These are phyloP conservation scores for Boletus hoseneyae DNA, from an alignment of 1,284 basidiomycete genomes.

Conservation along the genomic window DNA sequence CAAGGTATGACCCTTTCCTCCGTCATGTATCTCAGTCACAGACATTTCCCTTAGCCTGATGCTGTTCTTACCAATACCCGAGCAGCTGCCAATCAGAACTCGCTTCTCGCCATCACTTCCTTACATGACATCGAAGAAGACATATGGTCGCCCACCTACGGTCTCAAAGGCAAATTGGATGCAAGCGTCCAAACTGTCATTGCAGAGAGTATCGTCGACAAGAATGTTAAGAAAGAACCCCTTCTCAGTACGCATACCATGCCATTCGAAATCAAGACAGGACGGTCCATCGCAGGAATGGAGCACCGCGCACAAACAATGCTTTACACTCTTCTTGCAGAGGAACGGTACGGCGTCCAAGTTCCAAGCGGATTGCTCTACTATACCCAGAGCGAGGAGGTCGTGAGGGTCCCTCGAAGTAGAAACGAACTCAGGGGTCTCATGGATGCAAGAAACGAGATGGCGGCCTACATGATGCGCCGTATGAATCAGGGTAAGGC, in stretches of 20 bases:
- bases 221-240: constrained; percentile 15
- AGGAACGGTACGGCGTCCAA: constrained; percentile 79
- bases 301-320: constrained; percentile 98
- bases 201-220: constrained; percentile 37
- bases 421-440: constrained; percentile 85
- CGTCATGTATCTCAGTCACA: neutral
- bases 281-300: constrained; percentile 71
- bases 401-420: constrained; percentile 76
- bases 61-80: constrained; percentile 68
- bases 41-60: constrained; percentile 42
- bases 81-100: constrained; percentile 42
- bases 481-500: constrained; percentile 26
- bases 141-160: constrained; percentile 94
- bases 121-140: constrained; percentile 93
- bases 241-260: constrained; percentile 43
- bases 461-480: constrained; percentile 74
- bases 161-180: constrained; percentile 95
- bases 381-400: constrained; percentile 89
- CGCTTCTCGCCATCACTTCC: constrained; percentile 67
- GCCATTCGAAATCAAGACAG: constrained; percentile 97
- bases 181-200: constrained; percentile 78
- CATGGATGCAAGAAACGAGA: constrained; percentile 79
- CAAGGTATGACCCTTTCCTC: constrained; percentile 44
- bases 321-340: constrained; percentile 91
- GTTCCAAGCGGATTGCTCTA: constrained; percentile 83